Evolutionary conservation across 2,329 filamentous ascomycete genomes (phyloP).

Genomic region (Lasiodiplodia sp.): DNA sequence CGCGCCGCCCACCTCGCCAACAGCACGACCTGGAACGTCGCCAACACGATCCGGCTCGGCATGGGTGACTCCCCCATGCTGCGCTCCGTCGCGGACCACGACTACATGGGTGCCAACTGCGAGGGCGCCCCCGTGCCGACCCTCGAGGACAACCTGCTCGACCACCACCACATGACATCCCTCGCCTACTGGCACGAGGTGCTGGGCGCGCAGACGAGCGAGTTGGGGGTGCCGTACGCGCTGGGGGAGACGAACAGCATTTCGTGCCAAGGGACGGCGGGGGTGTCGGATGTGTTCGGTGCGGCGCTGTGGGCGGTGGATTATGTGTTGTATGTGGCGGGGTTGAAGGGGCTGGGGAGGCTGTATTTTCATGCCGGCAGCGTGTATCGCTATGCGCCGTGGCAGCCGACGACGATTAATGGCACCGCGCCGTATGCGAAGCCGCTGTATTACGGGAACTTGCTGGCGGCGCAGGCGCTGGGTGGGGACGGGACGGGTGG

Average conservation of each 20-base stretch:
- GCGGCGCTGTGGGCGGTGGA: constrained; percentile 60
- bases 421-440: neutral
- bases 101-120: constrained; percentile 9
- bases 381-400: constrained; percentile 34
- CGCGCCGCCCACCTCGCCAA: neutral
- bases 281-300: constrained; percentile 56
- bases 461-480: constrained; percentile 18
- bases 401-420: neutral
- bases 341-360: neutral
- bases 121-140: neutral
- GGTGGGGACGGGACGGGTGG: neutral
- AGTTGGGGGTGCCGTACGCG: constrained; percentile 30
- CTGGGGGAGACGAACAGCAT: constrained; percentile 44
- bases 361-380: constrained; percentile 60
- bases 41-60: neutral
- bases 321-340: constrained; percentile 37
- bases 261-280: constrained; percentile 35
- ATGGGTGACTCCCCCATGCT: neutral
- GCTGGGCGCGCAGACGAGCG: neutral
- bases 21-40: constrained; percentile 3
- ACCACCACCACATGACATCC: constrained; percentile 8
- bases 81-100: neutral
- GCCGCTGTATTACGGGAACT: constrained; percentile 14
- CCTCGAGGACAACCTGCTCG: neutral
- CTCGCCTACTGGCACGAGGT: neutral